Evolutionary conservation across 1,284 basidiomycete species (phyloP), one percentile per base, ranked within the genome.

Genomic region (Erythrobasidium hasegawianum): DNA sequence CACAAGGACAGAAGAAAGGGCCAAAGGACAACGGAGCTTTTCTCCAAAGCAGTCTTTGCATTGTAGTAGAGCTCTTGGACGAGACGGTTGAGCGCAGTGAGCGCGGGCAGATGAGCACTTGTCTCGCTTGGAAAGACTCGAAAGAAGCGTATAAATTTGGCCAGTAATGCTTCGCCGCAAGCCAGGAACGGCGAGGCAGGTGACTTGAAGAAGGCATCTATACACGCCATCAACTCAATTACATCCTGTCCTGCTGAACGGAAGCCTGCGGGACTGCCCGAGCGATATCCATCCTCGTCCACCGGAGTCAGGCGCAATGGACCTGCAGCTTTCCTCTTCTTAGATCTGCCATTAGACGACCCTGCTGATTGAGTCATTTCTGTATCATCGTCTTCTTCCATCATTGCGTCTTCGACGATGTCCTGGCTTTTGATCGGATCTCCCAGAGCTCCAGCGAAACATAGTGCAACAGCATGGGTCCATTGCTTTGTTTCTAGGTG

Each of bases 391-490:
- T 64, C 70, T 49, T 73, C 75, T 38, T 64, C 72, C 20, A 75
- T 71, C 29, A 73, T 73, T 1, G 77, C 74, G 11, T 78, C 78
- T 24, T 81, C 79, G 29, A 52, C 59, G n/a, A 69, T 69, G 5
- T 81, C 77, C 52, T 80, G 59, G 16, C 71, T 61, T 22, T 68
- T 62, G 38, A 92, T 75, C 0, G 82, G 80, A 72, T 88, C 86
- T 13, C 82, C 85, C 1, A 94, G 79, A 7, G 91, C 79, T 1
- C 85, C 83, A 68, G 90, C 88, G 79, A 93, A 93, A 59, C 84
- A 85, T 39, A 90, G 77, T 54, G 84, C 82, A 41, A 88, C 83
- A 26, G 90, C 77, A 20, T 78, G 78, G 9, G 85, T 76, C 94
- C 94, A 97, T 45, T 76, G 79, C 0, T 80, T 77, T 14, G 81